These are phyloP conservation scores for Elaphomyces granulatus DNA, from an alignment of 495 filamentous ascomycete genomes.

Conservation along the genomic window DNA sequence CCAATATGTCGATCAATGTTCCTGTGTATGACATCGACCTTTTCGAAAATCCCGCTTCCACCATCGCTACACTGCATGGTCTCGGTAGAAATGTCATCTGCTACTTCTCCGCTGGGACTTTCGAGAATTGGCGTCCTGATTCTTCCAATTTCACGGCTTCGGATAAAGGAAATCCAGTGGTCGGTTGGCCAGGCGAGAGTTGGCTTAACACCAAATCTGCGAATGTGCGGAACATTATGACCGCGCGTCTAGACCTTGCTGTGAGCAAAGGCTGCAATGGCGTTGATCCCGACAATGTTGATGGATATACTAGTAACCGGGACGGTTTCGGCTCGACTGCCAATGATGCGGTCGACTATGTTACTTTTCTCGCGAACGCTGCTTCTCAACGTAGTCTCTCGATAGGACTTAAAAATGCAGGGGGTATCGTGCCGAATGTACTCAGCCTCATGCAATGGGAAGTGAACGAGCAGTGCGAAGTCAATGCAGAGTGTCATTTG, in stretches of 20 bases:
- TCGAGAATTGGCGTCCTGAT: constrained; percentile 34
- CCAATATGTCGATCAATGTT: too few relatives aligned
- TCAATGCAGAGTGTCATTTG: constrained; percentile 28
- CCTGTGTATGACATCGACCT: constrained; percentile 38
- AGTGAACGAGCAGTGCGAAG: constrained; percentile 44
- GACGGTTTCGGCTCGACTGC: constrained; percentile 33
- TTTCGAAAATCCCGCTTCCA: constrained; percentile 21
- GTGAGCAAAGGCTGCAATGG: constrained; percentile 39
- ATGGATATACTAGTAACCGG: constrained; percentile 37
- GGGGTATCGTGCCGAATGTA: constrained; percentile 31
- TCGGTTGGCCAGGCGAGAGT: constrained; percentile 42
- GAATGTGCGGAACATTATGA: constrained; percentile 38
- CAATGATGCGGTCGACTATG: constrained; percentile 31
- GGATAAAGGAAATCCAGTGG: constrained; percentile 32
- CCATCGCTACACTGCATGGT: constrained; percentile 22
- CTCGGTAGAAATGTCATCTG: constrained; percentile 34
- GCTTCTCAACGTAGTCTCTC: constrained; percentile 20
- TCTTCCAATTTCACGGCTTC: constrained; percentile 21
- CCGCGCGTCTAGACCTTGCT: constrained; percentile 30
- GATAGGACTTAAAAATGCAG: constrained; percentile 41
- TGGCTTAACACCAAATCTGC: constrained; percentile 37
- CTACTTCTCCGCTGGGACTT: constrained; percentile 45
- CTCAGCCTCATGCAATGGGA: constrained; percentile 32
- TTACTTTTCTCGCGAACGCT: constrained; percentile 30
- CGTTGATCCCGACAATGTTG: constrained; percentile 46